phyloP scores from a whole-genome alignment of 805 yeast genomes.

The Scheffersomyces coipomensis region DNA sequence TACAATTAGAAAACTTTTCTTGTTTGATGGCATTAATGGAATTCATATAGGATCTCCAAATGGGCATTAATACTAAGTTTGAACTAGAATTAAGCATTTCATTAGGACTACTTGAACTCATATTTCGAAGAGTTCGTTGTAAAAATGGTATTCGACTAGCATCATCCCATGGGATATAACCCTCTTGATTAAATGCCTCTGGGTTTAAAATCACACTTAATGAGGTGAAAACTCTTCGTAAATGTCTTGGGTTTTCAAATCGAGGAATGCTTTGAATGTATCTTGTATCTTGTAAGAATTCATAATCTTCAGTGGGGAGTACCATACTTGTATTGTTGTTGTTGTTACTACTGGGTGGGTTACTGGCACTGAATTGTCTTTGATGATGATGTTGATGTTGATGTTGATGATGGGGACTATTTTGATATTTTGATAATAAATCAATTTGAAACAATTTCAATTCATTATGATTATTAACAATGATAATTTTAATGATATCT shows the following conservation, averaged over 20 bases:
- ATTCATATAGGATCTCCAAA: conserved; percentile 12
- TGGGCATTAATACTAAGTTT: conserved; percentile 7
- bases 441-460: conserved; percentile 23
- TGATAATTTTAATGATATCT: conserved; percentile 12
- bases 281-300: too few species aligned
- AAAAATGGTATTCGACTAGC: too few species aligned
- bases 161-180: too few species aligned
- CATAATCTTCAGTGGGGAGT: conserved; percentile 1
- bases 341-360: too few species aligned
- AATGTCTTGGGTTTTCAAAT: neutral
- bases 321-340: conserved; percentile 4
- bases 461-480: conserved; percentile 27
- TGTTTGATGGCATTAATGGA: conserved; percentile 5
- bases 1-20: conserved; percentile 18
- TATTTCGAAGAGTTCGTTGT: too few species aligned
- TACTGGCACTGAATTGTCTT: conserved; percentile 2
- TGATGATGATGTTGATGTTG: too few species aligned
- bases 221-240: neutral
- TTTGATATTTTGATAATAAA: too few species aligned
- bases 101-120: too few species aligned
- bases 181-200: too few species aligned
- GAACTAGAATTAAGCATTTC: neutral
- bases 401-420: too few species aligned
- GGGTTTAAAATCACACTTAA: neutral
- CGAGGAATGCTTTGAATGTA: too few species aligned